Conservation (phyloP, 768 basidiomycete species). For the Psilocybe azurescens region DNA sequence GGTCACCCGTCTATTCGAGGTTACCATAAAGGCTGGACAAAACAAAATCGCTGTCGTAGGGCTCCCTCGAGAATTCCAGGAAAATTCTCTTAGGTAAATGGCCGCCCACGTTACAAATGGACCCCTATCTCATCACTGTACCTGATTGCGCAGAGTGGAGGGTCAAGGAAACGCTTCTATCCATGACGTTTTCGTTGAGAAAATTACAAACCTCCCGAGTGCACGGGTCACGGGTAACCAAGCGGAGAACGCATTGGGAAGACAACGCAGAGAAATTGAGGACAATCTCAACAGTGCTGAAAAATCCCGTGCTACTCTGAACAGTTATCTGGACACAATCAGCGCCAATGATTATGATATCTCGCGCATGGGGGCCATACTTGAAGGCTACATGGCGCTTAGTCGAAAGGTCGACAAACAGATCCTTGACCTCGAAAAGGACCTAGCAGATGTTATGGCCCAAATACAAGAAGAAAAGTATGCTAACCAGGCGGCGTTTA, state of each 20-base stretch:
- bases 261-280: neutral
- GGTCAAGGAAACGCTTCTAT: conserved; percentile 48
- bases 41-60: conserved; percentile 43
- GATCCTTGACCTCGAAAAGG: neutral
- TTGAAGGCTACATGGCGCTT: neutral
- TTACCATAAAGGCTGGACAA: conserved; percentile 39
- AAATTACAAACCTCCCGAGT: neutral
- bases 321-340: neutral
- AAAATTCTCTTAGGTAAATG: conserved; percentile 44
- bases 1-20: conserved; percentile 38
- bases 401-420: neutral
- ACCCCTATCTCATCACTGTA: no score
- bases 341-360: neutral
- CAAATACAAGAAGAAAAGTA: neutral
- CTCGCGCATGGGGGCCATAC: neutral
- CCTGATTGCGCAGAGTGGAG: conserved; percentile 38
- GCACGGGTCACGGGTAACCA: neutral
- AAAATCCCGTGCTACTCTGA: neutral
- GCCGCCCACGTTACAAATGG: neutral
- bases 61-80: conserved; percentile 40
- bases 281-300: neutral
- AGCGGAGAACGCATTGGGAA: neutral
- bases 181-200: conserved; percentile 45
- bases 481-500: neutral
- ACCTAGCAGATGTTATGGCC: neutral